Evolutionary conservation across 208 protist species (phyloP), one percentile per base, ranked within the genome.

Genomic region (Novymonas esmeraldas): DNA sequence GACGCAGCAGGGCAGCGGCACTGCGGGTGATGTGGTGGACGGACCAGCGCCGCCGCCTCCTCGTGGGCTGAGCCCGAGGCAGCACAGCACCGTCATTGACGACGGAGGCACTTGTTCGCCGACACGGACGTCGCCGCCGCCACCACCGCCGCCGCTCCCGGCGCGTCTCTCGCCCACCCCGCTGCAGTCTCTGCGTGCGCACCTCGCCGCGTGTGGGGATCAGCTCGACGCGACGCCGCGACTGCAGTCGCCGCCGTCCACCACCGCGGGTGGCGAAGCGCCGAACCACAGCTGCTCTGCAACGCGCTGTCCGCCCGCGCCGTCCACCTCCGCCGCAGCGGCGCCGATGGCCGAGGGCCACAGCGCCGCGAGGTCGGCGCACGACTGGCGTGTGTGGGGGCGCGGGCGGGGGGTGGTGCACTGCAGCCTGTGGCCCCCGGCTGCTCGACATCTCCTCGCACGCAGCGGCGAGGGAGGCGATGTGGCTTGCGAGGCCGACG

Each of bases 181-280:
- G 2, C 55, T 63, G 49, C 52, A 33, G 48, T 18, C 38, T 18
- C 33, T 70, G 44, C 63, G 50, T 29, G 33, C 18, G 1, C 54
- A 22, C 26, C 42, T 75, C 28, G 48, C 61, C 0, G 52, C 42
- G 18, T 18, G 38, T 9, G 52, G 11, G 18, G 63, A 66, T n/a
- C 9, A 64, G 42, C 41, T 63, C 36, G 70, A 76, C 41, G 33
- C 31, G 11, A 76, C 70, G 38, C 70, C 70, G 11, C 55, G 61
- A n/a, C 60, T 75, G 28, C 3, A 7, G 34, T 39, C 51, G 11
- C n/a, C 24, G 20, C 42, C 59, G 0, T 41, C 29, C 45, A 33
- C 31, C 1, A 18, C 45, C 26, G 7, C 11, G n/a, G 26, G 6
- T 22, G 22, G 22, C 0, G 57, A 20, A 52, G 51, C 20, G n/a